These are phyloP conservation scores for Rhododendron kiyosumense DNA, from an alignment of 148 eudicot genomes.

Conservation along the genomic window DNA sequence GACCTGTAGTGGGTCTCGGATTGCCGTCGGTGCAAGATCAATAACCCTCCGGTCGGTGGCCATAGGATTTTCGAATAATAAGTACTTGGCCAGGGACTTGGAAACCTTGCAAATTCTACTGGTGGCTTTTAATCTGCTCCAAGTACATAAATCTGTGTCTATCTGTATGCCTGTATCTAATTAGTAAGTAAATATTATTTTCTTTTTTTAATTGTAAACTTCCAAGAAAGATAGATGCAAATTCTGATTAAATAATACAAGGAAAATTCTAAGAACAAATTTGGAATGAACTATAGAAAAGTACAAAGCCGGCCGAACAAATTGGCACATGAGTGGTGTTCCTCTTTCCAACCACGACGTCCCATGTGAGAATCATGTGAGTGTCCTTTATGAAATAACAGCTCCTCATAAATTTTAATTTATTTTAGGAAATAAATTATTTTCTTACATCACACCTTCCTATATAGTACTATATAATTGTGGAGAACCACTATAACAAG, in stretches of 20 bases:
- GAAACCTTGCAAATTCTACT: background rate
- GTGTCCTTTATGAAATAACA: background rate
- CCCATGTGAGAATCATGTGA: conserved; percentile 3
- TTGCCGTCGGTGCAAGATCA: too few species aligned
- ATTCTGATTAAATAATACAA: background rate
- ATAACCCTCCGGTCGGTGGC: too few species aligned
- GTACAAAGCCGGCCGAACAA: background rate
- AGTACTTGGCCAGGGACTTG: too few species aligned
- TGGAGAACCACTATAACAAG: background rate
- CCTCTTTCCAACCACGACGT: background rate
- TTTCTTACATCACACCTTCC: background rate
- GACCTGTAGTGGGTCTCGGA: too few species aligned
- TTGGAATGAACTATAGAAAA: background rate
- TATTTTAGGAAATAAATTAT: background rate
- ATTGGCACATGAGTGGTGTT: background rate
- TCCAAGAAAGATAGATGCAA: background rate
- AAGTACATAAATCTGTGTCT: too few species aligned
- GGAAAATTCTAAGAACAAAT: background rate
- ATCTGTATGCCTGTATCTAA: too few species aligned
- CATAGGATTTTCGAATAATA: too few species aligned
- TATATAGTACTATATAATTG: background rate
- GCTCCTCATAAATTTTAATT: background rate
- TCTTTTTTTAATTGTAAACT: background rate
- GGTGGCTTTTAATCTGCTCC: background rate
- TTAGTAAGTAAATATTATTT: too few species aligned